Conservation (phyloP, 2,329 filamentous ascomycete genomes). For the Escovopsis weberi region DNA sequence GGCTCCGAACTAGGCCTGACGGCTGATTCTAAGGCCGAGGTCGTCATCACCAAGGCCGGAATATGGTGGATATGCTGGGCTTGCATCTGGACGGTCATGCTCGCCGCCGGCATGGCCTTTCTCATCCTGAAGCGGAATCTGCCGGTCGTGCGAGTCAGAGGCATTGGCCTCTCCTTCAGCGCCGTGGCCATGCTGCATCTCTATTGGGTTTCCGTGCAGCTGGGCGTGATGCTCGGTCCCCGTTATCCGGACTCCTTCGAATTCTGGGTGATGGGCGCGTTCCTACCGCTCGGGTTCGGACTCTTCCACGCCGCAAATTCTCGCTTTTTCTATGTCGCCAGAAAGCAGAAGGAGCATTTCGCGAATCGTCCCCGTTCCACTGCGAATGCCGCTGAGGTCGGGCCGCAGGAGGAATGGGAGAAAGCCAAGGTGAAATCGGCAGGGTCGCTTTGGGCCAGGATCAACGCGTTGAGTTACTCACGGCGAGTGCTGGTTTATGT, state of each 20-base stretch:
- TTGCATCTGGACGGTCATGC: slow-evolving; percentile 19
- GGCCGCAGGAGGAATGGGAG: slow-evolving; percentile 4
- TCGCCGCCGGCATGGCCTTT: slow-evolving; percentile 24
- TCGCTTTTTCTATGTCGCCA: slow-evolving; percentile 43
- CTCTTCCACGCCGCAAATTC: slow-evolving; percentile 50
- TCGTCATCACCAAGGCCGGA: slow-evolving; percentile 14
- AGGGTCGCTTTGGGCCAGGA: slow-evolving; percentile 11
- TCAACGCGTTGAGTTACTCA: slow-evolving; percentile 17
- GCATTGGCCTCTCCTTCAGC: slow-evolving; percentile 24
- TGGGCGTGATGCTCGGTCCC: slow-evolving; percentile 21
- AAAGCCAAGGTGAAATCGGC: slow-evolving; percentile 16
- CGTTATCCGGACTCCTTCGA: slow-evolving; percentile 33
- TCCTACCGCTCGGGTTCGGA: slow-evolving; percentile 48
- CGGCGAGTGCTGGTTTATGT: slow-evolving; percentile 33
- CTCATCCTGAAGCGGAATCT: slow-evolving; percentile 21
- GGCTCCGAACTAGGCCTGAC: slow-evolving; percentile 13
- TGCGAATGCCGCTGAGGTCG: slow-evolving; percentile 3
- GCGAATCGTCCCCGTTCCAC: slow-evolving; percentile 2
- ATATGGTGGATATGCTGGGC: slow-evolving; percentile 21
- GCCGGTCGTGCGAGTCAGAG: slow-evolving; percentile 24
- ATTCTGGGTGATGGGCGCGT: slow-evolving; percentile 52
- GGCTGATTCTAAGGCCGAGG: slow-evolving; percentile 7
- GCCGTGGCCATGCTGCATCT: slow-evolving; percentile 25
- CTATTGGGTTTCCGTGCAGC: slow-evolving; percentile 26
- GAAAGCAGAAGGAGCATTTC: slow-evolving; percentile 26